These are phyloP conservation scores for Gossypium arboreum DNA, from an alignment of 345 rosid species.

Conservation along the genomic window DNA sequence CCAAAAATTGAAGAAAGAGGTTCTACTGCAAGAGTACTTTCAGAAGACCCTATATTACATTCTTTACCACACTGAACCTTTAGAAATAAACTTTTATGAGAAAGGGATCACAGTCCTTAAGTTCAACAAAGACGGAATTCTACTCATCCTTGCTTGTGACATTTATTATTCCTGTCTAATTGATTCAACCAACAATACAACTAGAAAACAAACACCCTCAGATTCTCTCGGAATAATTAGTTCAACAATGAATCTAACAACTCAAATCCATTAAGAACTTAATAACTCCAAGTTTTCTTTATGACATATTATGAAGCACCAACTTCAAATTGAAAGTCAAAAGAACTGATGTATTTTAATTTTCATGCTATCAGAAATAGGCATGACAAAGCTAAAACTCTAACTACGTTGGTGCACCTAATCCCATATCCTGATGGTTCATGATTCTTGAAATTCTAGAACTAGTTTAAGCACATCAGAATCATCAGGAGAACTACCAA, in stretches of 20 bases:
- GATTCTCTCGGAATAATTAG: neutral
- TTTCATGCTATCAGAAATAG: neutral
- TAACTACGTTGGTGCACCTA: neutral
- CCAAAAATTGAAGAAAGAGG: neutral
- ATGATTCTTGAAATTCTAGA: neutral
- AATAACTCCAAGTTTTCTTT: neutral
- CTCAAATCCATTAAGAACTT: neutral
- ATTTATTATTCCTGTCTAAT: neutral
- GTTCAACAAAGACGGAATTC: neutral
- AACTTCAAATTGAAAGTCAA: neutral
- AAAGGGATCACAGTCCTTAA: too few species aligned
- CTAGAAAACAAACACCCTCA: neutral
- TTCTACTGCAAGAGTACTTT: neutral
- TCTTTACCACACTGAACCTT: too few species aligned
- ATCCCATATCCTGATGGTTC: neutral
- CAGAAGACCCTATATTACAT: too few species aligned
- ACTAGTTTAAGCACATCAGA: neutral
- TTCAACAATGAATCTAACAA: conserved; percentile 6
- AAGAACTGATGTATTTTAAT: neutral
- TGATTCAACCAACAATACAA: neutral
- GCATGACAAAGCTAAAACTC: neutral
- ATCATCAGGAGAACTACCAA: neutral
- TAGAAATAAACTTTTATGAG: too few species aligned
- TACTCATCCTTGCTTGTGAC: neutral
- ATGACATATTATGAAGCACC: neutral